Percentiles rank a stretch among this genome's conserved stretches.
Evolutionary conservation across 192 early-diverging fungal genomes (phyloP).

Genomic region (Coemansia sp.): DNA sequence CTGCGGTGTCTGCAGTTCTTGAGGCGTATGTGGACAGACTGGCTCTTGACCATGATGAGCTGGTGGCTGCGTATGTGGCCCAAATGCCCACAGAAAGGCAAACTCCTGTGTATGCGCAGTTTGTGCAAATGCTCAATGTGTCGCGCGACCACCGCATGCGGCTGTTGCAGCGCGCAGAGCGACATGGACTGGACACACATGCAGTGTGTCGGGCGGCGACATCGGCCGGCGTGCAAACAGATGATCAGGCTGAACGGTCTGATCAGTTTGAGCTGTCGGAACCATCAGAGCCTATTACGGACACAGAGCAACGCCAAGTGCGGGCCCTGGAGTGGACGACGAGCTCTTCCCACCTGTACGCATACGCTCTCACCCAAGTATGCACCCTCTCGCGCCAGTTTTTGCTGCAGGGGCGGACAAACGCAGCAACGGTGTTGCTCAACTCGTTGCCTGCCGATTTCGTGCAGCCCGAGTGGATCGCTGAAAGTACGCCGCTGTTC

Average conservation of each 20-base stretch:
- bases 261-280: slow-evolving; percentile 27
- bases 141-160: slow-evolving; percentile 32
- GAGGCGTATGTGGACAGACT: slow-evolving; percentile 56
- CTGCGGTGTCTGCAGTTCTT: slow-evolving; percentile 55
- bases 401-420: slow-evolving; percentile 55
- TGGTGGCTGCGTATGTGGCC: slow-evolving; percentile 58
- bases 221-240: slow-evolving; percentile 20
- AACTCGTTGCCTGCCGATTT: slow-evolving; percentile 52
- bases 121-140: slow-evolving; percentile 46
- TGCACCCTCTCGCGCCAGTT: slow-evolving; percentile 58
- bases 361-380: slow-evolving; percentile 45
- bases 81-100: slow-evolving; percentile 53
- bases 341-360: slow-evolving; percentile 44
- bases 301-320: slow-evolving; percentile 43
- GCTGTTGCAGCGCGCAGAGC: slow-evolving; percentile 46
- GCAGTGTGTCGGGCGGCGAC: slow-evolving; percentile 49
- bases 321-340: slow-evolving; percentile 63
- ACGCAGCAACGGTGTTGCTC: slow-evolving; percentile 49
- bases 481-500: slow-evolving; percentile 15
- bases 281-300: slow-evolving; percentile 23
- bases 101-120: slow-evolving; percentile 55
- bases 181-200: slow-evolving; percentile 43
- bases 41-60: slow-evolving; percentile 26
- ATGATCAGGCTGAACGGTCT: not conserved
- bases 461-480: slow-evolving; percentile 48